Evolutionary conservation across 176 grass and related monocot genomes (phyloP).

Genomic region (Poa pratensis): DNA sequence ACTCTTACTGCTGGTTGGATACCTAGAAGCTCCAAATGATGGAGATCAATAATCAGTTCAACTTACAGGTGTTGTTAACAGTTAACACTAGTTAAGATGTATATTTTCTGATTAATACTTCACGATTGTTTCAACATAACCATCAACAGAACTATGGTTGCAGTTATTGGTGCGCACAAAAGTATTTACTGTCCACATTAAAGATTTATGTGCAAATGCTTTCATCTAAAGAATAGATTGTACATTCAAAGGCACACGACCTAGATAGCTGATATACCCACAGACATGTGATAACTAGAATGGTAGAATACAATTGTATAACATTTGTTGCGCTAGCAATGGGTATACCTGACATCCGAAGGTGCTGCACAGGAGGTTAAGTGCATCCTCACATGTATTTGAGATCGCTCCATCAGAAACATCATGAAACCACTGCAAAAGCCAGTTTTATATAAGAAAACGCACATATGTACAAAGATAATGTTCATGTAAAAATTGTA

Average conservation of each 20-base stretch:
- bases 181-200: neutral
- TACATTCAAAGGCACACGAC: neutral
- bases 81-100: neutral
- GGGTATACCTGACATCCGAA: constrained; percentile 76
- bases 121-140: neutral
- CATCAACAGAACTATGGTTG: neutral
- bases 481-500: constrained; percentile 36
- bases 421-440: constrained; percentile 98
- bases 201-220: constrained; percentile 14
- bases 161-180: constrained; percentile 11
- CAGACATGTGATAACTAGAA: neutral
- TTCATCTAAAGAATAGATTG: constrained; percentile 30
- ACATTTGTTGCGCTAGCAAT: constrained; percentile 22
- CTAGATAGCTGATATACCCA: constrained; percentile 3
- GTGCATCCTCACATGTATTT: constrained; percentile 86
- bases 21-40: constrained; percentile 25
- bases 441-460: constrained; percentile 32
- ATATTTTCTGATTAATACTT: neutral
- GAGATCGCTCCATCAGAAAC: constrained; percentile 79
- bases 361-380: constrained; percentile 65
- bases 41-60: constrained; percentile 11
- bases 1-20: neutral
- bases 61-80: neutral
- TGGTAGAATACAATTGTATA: neutral
- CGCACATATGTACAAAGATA: constrained; percentile 16